Base-by-base conservation (phyloP, 1,139 yeast species). In the Debaryomyces robertsiae region DNA sequence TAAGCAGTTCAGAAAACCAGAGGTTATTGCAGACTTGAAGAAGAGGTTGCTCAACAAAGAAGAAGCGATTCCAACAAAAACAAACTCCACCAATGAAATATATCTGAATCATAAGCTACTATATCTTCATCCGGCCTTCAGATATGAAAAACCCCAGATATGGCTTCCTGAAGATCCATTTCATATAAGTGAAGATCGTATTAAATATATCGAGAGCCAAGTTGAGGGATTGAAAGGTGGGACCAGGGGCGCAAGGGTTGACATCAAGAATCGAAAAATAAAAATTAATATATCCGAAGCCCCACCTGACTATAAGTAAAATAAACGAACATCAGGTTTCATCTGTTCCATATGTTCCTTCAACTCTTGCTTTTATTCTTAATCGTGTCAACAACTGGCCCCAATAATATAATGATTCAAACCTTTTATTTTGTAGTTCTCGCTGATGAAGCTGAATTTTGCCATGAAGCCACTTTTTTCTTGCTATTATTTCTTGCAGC, bases 221-320 rank as follows among this genome's bases (percentile, higher is more conserved):
- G 30, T 36, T 9, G 27, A 13, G 2, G 54, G 48, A 0, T 37
- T 65, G 27, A 46, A 45, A 14, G 64, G 58, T 2, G 66, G 67
- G 0, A 61, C 66, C 1, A 51, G 48, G 7, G 73, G 75, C 1
- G 65, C 73, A 3, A 43, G 44, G 3, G 44, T 65, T 4, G 45
- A 48, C 3, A 54, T 58, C 32, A 45, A 46, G 3, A 49, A 48
- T 22, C 34, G 45, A 3, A 39, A 40, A 14, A 43, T 60, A 34
- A 48, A 48, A 11, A 44, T 67, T 3, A 45, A 44, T 2, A 47
- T 69, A 3, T 49, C 63, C 2, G 61, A 57, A 37, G 73, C 71
- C 1, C 73, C 74, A 3, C 73, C 74, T 2, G 73, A 64, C 45
- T 62, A 53, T 39, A 66, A 63, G 44, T 66, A 46, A 46, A 19